Base-by-base conservation (phyloP, 1,284 basidiomycete species). In the Exobasidium rhododendri region DNA sequence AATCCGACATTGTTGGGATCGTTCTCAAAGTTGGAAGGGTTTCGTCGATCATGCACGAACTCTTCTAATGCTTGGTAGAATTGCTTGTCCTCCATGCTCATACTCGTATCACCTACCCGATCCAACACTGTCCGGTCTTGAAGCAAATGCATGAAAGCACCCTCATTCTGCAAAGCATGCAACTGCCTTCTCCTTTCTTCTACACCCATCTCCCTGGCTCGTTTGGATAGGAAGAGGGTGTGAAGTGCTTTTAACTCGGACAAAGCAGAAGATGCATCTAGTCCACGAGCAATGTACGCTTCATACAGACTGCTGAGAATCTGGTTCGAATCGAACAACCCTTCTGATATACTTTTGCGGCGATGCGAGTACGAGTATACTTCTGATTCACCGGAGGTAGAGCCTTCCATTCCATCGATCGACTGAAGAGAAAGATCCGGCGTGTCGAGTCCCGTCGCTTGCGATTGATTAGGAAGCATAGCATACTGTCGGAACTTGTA, bases 211-310 rank as follows among this genome's bases (percentile, higher is more conserved):
- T 47, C 65, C 64, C 56, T 70, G 31, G 52, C 52, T 40, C 52
- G 72, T 56, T 74, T 74, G 66, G 68, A 70, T 47, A 74, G 62
- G 32, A 69, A 74, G 35, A 74, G 68, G 56, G 69, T 70, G 56
- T 74, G 72, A 1, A 74, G 61, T 4, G 72, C 68, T 30, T 70
- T 66, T 30, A 74, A 61, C 61, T 74, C 72, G 46, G 71, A 64
- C 10, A 72, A 60, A 2, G 72, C 72, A 44, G 70, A 70, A 53
- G 70, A 66, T 35, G 72, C 68, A 43, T 74, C 72, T 13, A 74
- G 63, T 11, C 72, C 72, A 1, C 68, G 66, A n/a, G 66, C 66
- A 4, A 68, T 64, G 32, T 74, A 74, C 22, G 70, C 62, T 40
- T 70, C 64, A 29, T 72, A 74, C 30, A 74, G 62, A 11, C 66